Conservation (phyloP, 1,284 basidiomycete genomes). For the Pisolithus thermaeus region DNA sequence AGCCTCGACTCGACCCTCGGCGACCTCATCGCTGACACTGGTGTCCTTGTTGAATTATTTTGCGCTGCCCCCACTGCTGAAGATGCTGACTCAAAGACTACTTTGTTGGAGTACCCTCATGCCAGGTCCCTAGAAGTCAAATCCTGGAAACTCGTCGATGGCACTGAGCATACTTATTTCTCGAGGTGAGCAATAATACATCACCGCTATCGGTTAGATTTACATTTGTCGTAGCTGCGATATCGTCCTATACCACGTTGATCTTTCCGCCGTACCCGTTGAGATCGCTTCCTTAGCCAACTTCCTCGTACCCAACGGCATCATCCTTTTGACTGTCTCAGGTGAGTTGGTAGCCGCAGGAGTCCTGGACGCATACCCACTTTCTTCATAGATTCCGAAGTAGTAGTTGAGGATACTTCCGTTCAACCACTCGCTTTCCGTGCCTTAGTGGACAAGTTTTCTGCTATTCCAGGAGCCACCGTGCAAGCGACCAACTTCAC, state of each 20-base stretch:
- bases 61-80: constrained; percentile 15
- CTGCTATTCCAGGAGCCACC: constrained; percentile 6
- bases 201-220: neutral
- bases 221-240: neutral
- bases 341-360: constrained; percentile 9
- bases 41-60: constrained; percentile 21
- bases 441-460: constrained; percentile 8
- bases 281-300: constrained; percentile 18
- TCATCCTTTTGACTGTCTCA: constrained; percentile 17
- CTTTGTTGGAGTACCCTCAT: constrained; percentile 6
- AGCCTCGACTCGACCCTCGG: constrained; percentile 10
- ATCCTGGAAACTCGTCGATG: constrained; percentile 12
- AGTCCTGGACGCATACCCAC: neutral
- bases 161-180: constrained; percentile 2
- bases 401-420: constrained; percentile 11
- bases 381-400: constrained; percentile 13
- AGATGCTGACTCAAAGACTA: constrained; percentile 22
- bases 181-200: constrained; percentile 9
- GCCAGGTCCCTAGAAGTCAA: constrained; percentile 16
- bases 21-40: constrained; percentile 9
- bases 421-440: constrained; percentile 11
- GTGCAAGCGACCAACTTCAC: constrained; percentile 10
- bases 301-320: constrained; percentile 15
- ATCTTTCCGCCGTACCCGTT: constrained; percentile 17
- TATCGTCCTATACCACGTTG: constrained; percentile 10